Evolutionary conservation across 2,329 filamentous ascomycete genomes (phyloP).

Genomic region (Cladosporium colombiae): DNA sequence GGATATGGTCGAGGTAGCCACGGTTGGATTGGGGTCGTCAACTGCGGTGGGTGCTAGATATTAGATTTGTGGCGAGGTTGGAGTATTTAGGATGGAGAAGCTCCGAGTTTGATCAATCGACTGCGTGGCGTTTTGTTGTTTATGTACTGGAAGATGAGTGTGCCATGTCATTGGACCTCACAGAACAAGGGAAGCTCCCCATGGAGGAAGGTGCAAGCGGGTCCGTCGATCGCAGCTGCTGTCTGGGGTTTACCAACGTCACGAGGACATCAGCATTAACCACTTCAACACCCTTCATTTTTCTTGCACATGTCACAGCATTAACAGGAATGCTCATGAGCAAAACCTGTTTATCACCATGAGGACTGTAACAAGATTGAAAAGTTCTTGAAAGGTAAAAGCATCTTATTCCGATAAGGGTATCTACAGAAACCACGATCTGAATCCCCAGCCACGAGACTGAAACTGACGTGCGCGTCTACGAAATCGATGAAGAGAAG

Average conservation of each 20-base stretch:
- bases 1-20: neutral
- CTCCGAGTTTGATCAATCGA: neutral
- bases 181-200: neutral
- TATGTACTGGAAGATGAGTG: neutral
- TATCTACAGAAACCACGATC: slow-evolving; percentile 15
- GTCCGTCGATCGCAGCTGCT: neutral
- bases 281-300: neutral
- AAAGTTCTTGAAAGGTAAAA: neutral
- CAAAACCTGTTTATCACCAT: neutral
- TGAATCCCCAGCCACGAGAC: slow-evolving; percentile 18
- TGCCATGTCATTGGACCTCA: neutral
- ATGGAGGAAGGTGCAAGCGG: neutral
- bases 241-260: slow-evolving; percentile 7
- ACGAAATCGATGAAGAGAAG: slow-evolving; percentile 9
- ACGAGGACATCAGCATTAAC: slow-evolving; percentile 3
- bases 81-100: neutral
- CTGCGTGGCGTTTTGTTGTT: neutral
- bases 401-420: slow-evolving; percentile 11
- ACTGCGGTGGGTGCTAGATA: neutral
- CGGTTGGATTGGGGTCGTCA: neutral
- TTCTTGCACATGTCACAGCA: neutral
- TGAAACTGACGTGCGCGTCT: slow-evolving; percentile 19
- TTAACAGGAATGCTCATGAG: neutral
- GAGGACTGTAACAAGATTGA: neutral
- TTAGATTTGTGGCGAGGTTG: neutral